Evolutionary conservation across 208 protist genomes (phyloP).

Genomic region (Wallacemonas sp.): DNA sequence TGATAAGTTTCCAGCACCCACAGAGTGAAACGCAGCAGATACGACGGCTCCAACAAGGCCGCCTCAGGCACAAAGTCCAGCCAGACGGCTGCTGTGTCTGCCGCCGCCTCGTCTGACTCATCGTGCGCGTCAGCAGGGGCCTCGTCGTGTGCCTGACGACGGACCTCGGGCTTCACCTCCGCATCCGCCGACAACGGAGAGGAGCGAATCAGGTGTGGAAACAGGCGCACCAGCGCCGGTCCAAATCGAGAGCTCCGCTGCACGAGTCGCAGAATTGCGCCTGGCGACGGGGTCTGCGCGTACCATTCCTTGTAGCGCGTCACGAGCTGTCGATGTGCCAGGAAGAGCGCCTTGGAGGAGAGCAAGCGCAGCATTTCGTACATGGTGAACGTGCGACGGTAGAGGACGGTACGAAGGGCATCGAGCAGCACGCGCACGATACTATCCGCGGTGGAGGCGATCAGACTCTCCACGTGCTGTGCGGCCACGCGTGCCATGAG

Average conservation of each 20-base stretch:
- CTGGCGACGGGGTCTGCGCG: constrained; percentile 46
- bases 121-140: not conserved
- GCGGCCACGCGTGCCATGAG: constrained; percentile 16
- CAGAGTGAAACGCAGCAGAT: constrained; percentile 53
- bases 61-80: constrained; percentile 46
- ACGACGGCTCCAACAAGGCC: constrained; percentile 59
- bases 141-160: not conserved
- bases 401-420: constrained; percentile 51
- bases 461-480: constrained; percentile 18
- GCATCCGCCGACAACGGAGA: not conserved
- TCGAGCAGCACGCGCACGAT: constrained; percentile 42
- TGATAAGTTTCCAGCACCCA: constrained; percentile 41
- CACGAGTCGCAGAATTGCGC: constrained; percentile 56
- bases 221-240: constrained; percentile 32
- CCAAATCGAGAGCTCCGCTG: constrained; percentile 45
- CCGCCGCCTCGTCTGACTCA: not conserved
- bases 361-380: constrained; percentile 75
- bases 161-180: not conserved
- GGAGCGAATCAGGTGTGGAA: constrained; percentile 17
- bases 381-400: constrained; percentile 65
- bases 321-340: constrained; percentile 41
- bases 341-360: constrained; percentile 42
- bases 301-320: constrained; percentile 65
- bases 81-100: not conserved
- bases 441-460: constrained; percentile 25